Conservation (phyloP, 768 basidiomycete species). For the Pleurotus salmoneostramineus region DNA sequence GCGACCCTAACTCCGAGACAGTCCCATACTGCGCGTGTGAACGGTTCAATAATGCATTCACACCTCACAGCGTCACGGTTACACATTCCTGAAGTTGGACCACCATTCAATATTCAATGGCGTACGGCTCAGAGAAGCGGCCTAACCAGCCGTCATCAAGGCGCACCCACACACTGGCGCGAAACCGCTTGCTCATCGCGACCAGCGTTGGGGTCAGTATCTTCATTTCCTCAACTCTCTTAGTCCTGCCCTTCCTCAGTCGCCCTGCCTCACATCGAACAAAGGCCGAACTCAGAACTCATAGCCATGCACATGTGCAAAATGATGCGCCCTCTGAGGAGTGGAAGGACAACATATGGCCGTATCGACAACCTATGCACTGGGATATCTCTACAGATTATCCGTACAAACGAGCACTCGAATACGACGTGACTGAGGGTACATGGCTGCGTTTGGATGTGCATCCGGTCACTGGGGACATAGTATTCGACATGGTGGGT, state of each 20-base stretch:
- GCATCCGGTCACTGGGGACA: conserved; percentile 63
- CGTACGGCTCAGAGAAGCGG: too few species aligned
- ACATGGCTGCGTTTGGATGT: conserved; percentile 77
- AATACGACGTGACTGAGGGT: conserved; percentile 69
- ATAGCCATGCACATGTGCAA: not conserved
- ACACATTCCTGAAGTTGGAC: too few species aligned
- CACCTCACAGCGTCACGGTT: too few species aligned
- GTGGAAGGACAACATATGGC: conserved; percentile 56
- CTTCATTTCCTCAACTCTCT: not conserved
- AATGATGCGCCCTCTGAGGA: conserved; percentile 28
- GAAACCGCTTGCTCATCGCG: not conserved
- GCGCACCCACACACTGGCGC: not conserved
- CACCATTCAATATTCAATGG: too few species aligned
- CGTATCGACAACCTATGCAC: conserved; percentile 50
- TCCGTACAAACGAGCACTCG: conserved; percentile 58
- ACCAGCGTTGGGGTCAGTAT: not conserved
- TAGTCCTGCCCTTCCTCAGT: not conserved
- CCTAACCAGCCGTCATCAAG: too few species aligned
- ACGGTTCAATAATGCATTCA: not conserved
- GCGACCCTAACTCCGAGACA: too few species aligned
- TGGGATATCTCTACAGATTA: conserved; percentile 82
- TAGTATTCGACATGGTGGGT: conserved; percentile 73
- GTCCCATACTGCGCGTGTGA: not conserved
- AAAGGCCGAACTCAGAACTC: not conserved
- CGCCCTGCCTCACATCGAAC: not conserved